phyloP scores from a whole-genome alignment of 192 early-diverging fungal genomes.

The Coemansia sp. region DNA sequence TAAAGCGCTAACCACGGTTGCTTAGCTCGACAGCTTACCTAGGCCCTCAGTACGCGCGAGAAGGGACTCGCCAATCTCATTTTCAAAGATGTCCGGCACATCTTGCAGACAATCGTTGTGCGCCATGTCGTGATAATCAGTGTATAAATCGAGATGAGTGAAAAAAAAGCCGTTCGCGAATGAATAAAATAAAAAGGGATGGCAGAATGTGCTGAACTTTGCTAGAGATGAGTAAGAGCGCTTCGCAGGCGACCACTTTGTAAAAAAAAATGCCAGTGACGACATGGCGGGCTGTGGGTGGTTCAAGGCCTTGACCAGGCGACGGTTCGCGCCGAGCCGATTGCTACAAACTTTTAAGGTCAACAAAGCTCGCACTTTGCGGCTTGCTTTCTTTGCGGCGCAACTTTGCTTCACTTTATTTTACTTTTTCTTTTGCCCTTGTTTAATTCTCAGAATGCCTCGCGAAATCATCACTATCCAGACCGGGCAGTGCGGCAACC shows the following conservation, averaged over 20 bases:
- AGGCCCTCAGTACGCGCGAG: constrained; percentile 86
- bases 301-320: background rate
- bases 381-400: background rate
- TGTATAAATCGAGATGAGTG: constrained; percentile 7
- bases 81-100: constrained; percentile 98
- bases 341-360: background rate
- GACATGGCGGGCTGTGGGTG: background rate
- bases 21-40: constrained; percentile 61
- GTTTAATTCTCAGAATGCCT: background rate
- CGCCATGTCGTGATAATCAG: constrained; percentile 25
- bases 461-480: constrained; percentile 96
- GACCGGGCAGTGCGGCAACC: constrained; percentile 95
- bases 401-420: background rate
- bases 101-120: constrained; percentile 72
- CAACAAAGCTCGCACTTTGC: background rate
- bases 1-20: background rate
- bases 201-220: background rate
- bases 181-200: background rate
- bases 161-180: background rate
- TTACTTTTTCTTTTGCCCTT: background rate
- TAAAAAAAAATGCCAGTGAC: background rate
- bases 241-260: background rate
- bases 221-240: background rate
- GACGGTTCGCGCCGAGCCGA: background rate
- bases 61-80: constrained; percentile 87